Evolutionary conservation across 148 eudicot species (phyloP), one percentile per base, ranked within the genome.

Genomic region (Heliosperma pusillum): DNA sequence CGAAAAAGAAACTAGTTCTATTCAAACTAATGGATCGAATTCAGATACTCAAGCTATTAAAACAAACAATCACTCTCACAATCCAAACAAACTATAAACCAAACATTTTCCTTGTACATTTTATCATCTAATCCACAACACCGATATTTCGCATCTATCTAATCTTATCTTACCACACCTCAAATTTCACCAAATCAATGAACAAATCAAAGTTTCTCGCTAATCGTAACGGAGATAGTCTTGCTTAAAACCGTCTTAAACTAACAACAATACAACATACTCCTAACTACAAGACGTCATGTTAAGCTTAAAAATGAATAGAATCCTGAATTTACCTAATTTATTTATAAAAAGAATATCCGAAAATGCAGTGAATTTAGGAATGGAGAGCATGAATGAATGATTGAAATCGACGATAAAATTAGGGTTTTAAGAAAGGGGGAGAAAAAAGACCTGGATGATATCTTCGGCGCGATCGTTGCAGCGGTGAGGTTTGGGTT

Each of bases 391-490:
- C 21, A 26, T 4, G 16, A 65, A 26, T 4, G 16, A 65, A 16
- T 26, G 47, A 13, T 50, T 50, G 55, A 50, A 50, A 11, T 50
- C 4, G 3, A n/a, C n/a, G n/a, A n/a, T n/a, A n/a, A 66, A 50
- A 29, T 30, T 75, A 75, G 78, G 78, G 72, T 75, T 76, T 40
- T 15, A 21, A 4, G 64, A 66, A 55, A 33, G 45, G 2, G 16
- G 53, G 53, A 36, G 8, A 5, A 63, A 50, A 19, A 0, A 29
- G 12, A 93, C 98, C 77, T 94, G 93, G 75, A 94, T 83, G 62
- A 94, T 84, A 79, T 94, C 98, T 86, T 94, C 97, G 26, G 80
- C 93, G 7, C 98, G 98, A 70, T 94, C 97, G 56, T 94, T 94
- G 87, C 98, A 94, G 62, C 98, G 83, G 77, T 94, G 98, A 57